Percentiles rank a stretch among this genome's conserved stretches.
Evolutionary conservation across 495 filamentous ascomycete species (phyloP).

Genomic region (Aspergillus heteromorphus): DNA sequence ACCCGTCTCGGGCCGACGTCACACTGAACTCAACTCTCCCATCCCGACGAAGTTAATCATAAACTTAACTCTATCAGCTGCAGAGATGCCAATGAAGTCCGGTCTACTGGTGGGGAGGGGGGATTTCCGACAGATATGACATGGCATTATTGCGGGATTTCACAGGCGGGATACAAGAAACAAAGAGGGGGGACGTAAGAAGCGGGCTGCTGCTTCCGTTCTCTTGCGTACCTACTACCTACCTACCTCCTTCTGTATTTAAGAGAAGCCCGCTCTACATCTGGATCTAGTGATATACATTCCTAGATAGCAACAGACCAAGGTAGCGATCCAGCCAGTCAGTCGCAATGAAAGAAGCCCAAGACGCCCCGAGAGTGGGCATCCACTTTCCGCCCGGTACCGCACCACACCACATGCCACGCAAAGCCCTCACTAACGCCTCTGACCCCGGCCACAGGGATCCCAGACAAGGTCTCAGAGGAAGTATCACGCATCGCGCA

Average conservation of each 20-base stretch:
- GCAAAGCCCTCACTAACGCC: not conserved
- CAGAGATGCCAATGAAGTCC: no score
- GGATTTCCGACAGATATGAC: no score
- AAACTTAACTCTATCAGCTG: not conserved
- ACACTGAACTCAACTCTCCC: not conserved
- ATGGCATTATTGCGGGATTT: no score
- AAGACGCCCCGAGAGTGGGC: not conserved
- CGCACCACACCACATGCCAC: not conserved
- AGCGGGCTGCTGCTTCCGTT: no score
- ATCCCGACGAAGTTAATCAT: not conserved
- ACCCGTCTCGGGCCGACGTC: conserved; percentile 1
- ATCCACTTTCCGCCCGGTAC: not conserved
- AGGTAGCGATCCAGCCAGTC: not conserved
- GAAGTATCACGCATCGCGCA: not conserved
- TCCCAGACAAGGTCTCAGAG: not conserved
- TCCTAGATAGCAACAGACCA: not conserved
- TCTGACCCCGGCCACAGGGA: not conserved
- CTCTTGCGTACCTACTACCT: no score
- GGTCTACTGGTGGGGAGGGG: no score
- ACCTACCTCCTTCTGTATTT: no score
- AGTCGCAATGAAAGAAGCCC: not conserved
- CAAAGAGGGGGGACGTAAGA: no score
- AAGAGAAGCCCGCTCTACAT: no score
- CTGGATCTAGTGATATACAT: no score
- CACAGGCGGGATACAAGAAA: no score